phyloP scores from a whole-genome alignment of 164 flowering plant genomes.

The Pachysandra terminalis region DNA sequence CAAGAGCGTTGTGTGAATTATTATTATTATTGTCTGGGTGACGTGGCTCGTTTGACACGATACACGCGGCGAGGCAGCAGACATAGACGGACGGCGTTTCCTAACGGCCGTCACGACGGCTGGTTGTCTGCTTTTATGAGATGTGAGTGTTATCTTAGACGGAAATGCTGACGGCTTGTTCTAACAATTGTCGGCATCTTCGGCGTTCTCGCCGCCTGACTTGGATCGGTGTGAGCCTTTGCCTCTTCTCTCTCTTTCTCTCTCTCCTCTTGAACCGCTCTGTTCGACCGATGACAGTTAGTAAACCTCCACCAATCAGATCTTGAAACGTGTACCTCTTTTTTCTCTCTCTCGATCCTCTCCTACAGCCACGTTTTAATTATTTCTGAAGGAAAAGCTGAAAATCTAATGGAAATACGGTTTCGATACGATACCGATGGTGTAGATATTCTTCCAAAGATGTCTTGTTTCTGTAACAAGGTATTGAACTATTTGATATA shows the following conservation, averaged over 20 bases:
- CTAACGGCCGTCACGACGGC: constrained; percentile 16
- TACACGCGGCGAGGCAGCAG: neutral
- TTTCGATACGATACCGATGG: too few relatives aligned
- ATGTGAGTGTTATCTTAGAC: neutral
- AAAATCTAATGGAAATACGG: too few relatives aligned
- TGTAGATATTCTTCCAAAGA: too few relatives aligned
- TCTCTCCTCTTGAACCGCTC: constrained; percentile 23
- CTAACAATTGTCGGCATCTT: constrained; percentile 9
- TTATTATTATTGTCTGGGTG: constrained; percentile 14
- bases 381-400: too few relatives aligned
- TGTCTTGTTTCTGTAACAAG: too few relatives aligned
- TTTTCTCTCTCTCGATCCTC: too few relatives aligned
- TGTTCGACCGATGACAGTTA: too few relatives aligned
- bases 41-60: constrained; percentile 27
- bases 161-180: constrained; percentile 11
- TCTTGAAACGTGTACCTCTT: too few relatives aligned
- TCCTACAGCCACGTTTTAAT: too few relatives aligned
- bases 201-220: constrained; percentile 14
- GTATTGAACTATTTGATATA: too few relatives aligned
- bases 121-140: neutral
- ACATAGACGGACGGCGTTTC: constrained; percentile 13
- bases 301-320: neutral
- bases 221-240: constrained; percentile 18
- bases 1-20: constrained; percentile 19
- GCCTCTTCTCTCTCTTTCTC: constrained; percentile 10